These are phyloP conservation scores for Moniliella sp. DNA, from an alignment of 1,284 basidiomycete species.

Conservation along the genomic window DNA sequence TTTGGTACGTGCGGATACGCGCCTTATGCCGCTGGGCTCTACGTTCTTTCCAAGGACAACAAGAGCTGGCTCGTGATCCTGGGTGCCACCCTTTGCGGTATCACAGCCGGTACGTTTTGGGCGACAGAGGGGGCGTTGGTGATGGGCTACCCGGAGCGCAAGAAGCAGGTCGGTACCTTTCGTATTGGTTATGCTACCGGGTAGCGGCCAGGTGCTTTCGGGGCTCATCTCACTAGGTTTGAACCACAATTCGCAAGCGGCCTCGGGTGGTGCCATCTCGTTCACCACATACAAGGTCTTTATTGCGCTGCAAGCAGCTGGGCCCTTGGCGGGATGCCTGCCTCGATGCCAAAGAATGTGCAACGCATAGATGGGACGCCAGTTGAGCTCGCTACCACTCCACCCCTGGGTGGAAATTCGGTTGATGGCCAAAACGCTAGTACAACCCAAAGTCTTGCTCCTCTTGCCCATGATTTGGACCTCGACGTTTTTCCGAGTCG, in stretches of 20 bases:
- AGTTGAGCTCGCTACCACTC: conserved; percentile 22
- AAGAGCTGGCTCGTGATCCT: conserved; percentile 32
- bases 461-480: conserved; percentile 21
- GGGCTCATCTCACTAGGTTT: conserved; percentile 34
- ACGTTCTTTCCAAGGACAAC: conserved; percentile 10
- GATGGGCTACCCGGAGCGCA: conserved; percentile 26
- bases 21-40: conserved; percentile 32
- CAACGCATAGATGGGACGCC: conserved; percentile 31
- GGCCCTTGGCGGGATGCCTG: conserved; percentile 24
- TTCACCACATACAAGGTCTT: conserved; percentile 35
- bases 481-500: conserved; percentile 17
- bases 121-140: conserved; percentile 21
- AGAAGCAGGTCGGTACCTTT: conserved; percentile 26
- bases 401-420: conserved; percentile 15
- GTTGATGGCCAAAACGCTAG: conserved; percentile 14
- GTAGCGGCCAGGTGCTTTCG: conserved; percentile 24
- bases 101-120: conserved; percentile 32
- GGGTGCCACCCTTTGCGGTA: conserved; percentile 34
- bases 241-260: conserved; percentile 23
- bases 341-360: conserved; percentile 31
- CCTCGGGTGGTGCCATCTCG: conserved; percentile 22
- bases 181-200: conserved; percentile 32
- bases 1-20: conserved; percentile 27
- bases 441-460: conserved; percentile 13
- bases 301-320: conserved; percentile 32